A percentile compares a stretch with the other conserved stretches of the same genome.
Evolutionary conservation across 768 basidiomycete species (phyloP).

Genomic region (Agrocybe chaxingu): DNA sequence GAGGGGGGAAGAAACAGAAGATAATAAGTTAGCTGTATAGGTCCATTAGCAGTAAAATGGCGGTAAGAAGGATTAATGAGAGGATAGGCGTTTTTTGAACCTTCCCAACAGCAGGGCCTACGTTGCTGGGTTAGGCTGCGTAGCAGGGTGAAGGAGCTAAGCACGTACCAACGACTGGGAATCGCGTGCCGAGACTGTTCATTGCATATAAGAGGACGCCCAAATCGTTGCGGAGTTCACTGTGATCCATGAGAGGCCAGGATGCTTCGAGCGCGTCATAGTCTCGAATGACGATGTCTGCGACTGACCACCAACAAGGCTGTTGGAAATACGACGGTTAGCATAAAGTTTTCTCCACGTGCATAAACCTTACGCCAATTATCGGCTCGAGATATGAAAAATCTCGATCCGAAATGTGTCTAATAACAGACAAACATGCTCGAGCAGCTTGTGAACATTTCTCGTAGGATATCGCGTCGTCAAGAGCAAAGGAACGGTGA

Average conservation of each 20-base stretch:
- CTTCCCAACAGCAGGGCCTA: conserved; percentile 37
- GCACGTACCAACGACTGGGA: conserved; percentile 52
- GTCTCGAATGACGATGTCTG: conserved; percentile 66
- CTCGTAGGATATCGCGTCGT: conserved; percentile 58
- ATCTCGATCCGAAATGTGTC: conserved; percentile 61
- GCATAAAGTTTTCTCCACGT: conserved; percentile 2
- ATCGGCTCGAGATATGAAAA: conserved; percentile 76
- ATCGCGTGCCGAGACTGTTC: conserved; percentile 55
- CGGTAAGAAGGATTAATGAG: conserved; percentile 4
- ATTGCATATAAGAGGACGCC: conserved; percentile 60
- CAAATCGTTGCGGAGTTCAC: conserved; percentile 62
- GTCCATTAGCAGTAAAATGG: neutral
- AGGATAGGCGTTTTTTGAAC: conserved; percentile 40
- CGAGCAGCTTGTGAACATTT: conserved; percentile 67
- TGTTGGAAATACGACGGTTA: conserved; percentile 21
- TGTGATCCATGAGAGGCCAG: conserved; percentile 57
- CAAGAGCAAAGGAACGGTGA: conserved; percentile 57
- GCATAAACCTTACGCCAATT: conserved; percentile 52
- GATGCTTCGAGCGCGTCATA: conserved; percentile 59
- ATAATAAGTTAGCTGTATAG: conserved; percentile 7
- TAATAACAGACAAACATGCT: conserved; percentile 55
- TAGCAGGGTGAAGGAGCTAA: neutral
- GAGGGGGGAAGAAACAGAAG: conserved; percentile 6
- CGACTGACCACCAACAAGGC: conserved; percentile 72
- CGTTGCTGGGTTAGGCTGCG: neutral